A percentile compares a stretch with the other conserved stretches of the same genome.
Evolutionary conservation across 768 basidiomycete genomes (phyloP).

Genomic region (Galerina marginata): DNA sequence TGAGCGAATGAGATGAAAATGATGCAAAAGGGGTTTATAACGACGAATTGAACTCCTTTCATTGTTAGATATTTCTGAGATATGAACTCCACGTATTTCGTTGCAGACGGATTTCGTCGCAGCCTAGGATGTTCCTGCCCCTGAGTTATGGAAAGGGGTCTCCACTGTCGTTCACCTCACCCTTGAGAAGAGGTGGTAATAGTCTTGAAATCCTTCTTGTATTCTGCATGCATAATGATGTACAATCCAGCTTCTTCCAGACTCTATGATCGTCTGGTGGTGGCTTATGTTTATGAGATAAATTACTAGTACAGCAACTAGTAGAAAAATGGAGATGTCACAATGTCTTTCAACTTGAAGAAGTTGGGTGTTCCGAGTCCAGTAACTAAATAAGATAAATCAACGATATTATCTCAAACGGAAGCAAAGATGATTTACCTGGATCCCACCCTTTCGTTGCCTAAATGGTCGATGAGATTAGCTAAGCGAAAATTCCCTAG

Average conservation of each 20-base stretch:
- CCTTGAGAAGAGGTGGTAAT: too few relatives aligned
- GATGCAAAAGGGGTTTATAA: background rate
- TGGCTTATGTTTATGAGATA: background rate
- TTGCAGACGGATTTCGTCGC: too few relatives aligned
- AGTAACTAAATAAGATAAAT: slow-evolving; percentile 43
- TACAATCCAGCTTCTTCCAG: background rate
- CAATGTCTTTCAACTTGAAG: slow-evolving; percentile 45
- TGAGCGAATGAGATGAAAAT: background rate
- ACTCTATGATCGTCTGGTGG: too few relatives aligned
- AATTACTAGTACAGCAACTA: background rate
- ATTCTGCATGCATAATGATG: background rate
- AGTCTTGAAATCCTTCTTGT: background rate
- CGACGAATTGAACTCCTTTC: background rate
- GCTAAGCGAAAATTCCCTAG: slow-evolving; percentile 3
- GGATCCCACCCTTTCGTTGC: slow-evolving; percentile 67
- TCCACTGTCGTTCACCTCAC: too few relatives aligned
- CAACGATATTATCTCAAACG: background rate
- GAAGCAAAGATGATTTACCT: slow-evolving; percentile 38
- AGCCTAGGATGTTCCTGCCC: too few relatives aligned
- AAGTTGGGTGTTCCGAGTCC: slow-evolving; percentile 63
- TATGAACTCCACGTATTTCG: too few relatives aligned
- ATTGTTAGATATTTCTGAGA: background rate
- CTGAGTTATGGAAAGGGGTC: too few relatives aligned
- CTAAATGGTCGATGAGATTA: slow-evolving; percentile 27
- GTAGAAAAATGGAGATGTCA: slow-evolving; percentile 20